Evolutionary conservation across 257 asterid species (phyloP).

Genomic region (Eustoma russellianum): DNA sequence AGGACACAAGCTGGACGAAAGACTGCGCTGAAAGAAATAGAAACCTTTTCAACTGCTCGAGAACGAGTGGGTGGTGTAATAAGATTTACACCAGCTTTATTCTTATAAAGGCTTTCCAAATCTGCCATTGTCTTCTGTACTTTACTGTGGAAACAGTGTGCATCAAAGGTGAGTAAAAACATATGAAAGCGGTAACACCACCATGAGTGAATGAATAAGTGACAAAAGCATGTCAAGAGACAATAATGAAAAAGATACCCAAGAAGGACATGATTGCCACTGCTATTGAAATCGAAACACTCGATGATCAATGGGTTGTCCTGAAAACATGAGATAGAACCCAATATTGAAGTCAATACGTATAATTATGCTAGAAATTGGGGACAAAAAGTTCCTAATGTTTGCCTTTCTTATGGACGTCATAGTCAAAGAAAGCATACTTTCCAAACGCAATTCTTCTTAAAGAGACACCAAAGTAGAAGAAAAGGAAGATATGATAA

Average conservation of each 20-base stretch:
- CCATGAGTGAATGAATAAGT: no score
- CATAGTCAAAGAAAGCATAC: neutral
- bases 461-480: neutral
- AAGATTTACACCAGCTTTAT: slow-evolving; percentile 48
- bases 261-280: slow-evolving; percentile 58
- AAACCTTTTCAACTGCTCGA: slow-evolving; percentile 50
- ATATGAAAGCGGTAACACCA: no score
- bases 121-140: slow-evolving; percentile 57
- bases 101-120: slow-evolving; percentile 43
- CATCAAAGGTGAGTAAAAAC: neutral
- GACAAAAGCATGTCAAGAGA: neutral
- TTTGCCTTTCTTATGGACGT: neutral
- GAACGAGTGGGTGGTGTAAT: slow-evolving; percentile 39
- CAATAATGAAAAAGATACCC: slow-evolving; percentile 36
- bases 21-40: slow-evolving; percentile 6
- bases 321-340: slow-evolving; percentile 23
- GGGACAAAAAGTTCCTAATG: neutral
- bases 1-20: neutral
- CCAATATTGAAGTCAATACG: neutral
- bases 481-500: neutral
- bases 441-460: neutral
- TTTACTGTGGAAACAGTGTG: slow-evolving; percentile 33
- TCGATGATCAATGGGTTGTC: slow-evolving; percentile 69
- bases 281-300: slow-evolving; percentile 70
- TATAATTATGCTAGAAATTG: neutral